These are phyloP conservation scores for Cryptococcus sp. DNA, from an alignment of 1,284 basidiomycete species.

Conservation along the genomic window DNA sequence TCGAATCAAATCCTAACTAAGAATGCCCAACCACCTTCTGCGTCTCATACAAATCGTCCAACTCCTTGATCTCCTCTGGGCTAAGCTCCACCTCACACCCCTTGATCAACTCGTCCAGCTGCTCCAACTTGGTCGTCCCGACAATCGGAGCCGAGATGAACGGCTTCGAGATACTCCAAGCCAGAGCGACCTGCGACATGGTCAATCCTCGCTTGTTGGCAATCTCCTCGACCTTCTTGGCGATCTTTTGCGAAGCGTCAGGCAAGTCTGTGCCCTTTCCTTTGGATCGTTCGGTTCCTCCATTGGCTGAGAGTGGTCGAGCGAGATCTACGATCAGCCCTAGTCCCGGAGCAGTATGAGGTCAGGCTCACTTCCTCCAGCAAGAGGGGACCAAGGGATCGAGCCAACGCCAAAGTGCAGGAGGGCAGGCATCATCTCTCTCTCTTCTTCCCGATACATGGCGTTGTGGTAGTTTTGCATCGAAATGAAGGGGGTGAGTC, in stretches of 20 bases:
- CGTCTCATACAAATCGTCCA: conserved; percentile 11
- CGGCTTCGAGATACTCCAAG: conserved; percentile 22
- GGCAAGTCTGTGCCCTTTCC: conserved; percentile 11
- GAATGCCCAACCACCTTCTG: background rate
- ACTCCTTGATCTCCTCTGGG: conserved; percentile 22
- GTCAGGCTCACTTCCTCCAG: conserved; percentile 21
- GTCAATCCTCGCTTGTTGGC: conserved; percentile 51
- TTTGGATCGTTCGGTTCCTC: conserved; percentile 8
- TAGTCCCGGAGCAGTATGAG: background rate
- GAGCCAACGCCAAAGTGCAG: conserved; percentile 36
- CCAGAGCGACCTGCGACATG: conserved; percentile 54
- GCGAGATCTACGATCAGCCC: conserved; percentile 16
- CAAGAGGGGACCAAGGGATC: conserved; percentile 24
- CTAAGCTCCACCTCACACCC: conserved; percentile 21
- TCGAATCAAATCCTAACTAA: background rate
- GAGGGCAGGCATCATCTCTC: conserved; percentile 58
- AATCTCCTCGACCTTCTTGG: conserved; percentile 54
- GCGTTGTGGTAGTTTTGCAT: conserved; percentile 57
- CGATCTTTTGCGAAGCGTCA: conserved; percentile 52
- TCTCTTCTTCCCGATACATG: conserved; percentile 60
- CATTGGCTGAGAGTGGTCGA: conserved; percentile 18
- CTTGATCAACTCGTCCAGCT: conserved; percentile 31
- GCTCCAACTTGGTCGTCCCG: conserved; percentile 22
- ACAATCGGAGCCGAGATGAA: conserved; percentile 37
- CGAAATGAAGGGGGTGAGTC: conserved; percentile 59